Conservation (phyloP, 306 rosid genomes). For the Clitoria ternatea region DNA sequence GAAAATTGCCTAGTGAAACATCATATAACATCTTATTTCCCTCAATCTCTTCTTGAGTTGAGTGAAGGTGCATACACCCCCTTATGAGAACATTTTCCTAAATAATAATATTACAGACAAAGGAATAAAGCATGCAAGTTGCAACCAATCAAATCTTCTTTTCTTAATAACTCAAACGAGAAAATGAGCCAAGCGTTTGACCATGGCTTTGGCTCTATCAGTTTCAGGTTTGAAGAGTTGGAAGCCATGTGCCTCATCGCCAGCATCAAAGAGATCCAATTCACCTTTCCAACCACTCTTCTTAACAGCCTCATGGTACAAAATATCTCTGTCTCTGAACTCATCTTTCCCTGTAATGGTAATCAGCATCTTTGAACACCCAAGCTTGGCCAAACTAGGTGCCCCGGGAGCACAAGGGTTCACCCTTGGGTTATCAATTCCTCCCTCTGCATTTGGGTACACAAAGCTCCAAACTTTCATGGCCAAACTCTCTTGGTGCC, state of each 20-base stretch:
- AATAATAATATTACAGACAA: no score
- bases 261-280: slow-evolving; percentile 31
- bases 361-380: slow-evolving; percentile 33
- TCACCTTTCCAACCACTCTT: slow-evolving; percentile 42
- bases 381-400: slow-evolving; percentile 44
- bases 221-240: slow-evolving; percentile 25
- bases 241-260: slow-evolving; percentile 33
- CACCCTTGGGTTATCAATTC: slow-evolving; percentile 28
- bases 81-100: no score
- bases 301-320: slow-evolving; percentile 24
- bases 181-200: slow-evolving; percentile 31
- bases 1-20: no score
- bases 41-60: no score
- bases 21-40: no score
- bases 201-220: not conserved
- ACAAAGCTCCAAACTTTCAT: slow-evolving; percentile 21
- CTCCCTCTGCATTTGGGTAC: slow-evolving; percentile 24
- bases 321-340: slow-evolving; percentile 32
- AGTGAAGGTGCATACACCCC: no score
- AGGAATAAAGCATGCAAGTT: no score
- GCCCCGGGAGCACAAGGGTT: slow-evolving; percentile 38
- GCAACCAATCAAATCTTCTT: no score
- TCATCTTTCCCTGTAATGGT: slow-evolving; percentile 32
- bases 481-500: slow-evolving; percentile 3
- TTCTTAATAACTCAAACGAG: no score